Evolutionary conservation across 2,329 filamentous ascomycete genomes (phyloP).

Genomic region (Cryphonectria carpinicola): DNA sequence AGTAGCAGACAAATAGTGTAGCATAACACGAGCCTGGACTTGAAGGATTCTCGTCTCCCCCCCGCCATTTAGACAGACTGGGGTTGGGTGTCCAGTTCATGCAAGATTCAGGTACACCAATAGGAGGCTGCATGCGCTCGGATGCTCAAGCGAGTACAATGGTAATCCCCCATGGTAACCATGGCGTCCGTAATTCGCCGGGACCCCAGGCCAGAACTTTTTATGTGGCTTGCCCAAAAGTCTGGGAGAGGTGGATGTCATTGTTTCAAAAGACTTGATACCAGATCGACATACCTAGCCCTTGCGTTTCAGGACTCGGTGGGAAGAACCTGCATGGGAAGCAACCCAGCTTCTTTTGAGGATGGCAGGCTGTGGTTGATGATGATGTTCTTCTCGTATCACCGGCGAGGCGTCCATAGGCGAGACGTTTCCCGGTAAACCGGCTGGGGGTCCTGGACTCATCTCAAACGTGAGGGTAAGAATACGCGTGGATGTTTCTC

Average conservation of each 20-base stretch:
- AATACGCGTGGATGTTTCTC: slow-evolving; percentile 24
- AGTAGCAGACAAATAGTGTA: background rate
- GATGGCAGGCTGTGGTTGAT: slow-evolving; percentile 6
- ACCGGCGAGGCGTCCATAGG: slow-evolving; percentile 11
- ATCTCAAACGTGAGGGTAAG: slow-evolving; percentile 22
- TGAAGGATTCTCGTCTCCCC: slow-evolving; percentile 1
- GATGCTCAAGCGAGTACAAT: slow-evolving; percentile 9
- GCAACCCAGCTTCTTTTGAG: background rate
- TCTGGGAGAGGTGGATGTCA: slow-evolving; percentile 24
- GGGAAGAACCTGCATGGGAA: slow-evolving; percentile 5
- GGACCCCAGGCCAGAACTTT: background rate
- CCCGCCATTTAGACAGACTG: background rate
- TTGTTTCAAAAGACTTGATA: slow-evolving; percentile 27
- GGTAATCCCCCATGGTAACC: background rate
- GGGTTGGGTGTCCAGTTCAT: slow-evolving; percentile 13
- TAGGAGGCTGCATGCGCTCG: slow-evolving; percentile 11
- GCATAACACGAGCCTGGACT: background rate
- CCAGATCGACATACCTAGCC: slow-evolving; percentile 24
- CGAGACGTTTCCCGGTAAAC: slow-evolving; percentile 19
- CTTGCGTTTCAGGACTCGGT: slow-evolving; percentile 26
- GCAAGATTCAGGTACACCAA: slow-evolving; percentile 26
- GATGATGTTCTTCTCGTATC: slow-evolving; percentile 14
- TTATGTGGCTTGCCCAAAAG: slow-evolving; percentile 23
- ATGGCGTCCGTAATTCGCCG: slow-evolving; percentile 2
- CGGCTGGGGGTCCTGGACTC: slow-evolving; percentile 9